These are phyloP conservation scores for Ophiocordyceps camponoti-saundersi DNA, from an alignment of 2,329 filamentous ascomycete genomes.

Conservation along the genomic window DNA sequence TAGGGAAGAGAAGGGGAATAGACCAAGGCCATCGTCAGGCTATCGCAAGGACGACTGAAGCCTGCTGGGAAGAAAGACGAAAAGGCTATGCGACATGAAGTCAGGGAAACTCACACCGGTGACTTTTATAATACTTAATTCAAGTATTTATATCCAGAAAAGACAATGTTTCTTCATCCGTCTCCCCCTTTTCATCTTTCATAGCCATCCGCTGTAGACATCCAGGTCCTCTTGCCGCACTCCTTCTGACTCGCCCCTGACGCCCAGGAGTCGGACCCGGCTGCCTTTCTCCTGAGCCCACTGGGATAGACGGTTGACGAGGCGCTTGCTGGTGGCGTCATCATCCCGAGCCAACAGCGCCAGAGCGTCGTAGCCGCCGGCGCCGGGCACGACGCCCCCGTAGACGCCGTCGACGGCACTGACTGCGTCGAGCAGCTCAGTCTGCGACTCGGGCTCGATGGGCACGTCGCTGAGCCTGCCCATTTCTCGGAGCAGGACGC, in stretches of 20 bases:
- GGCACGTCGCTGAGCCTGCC: constrained; percentile 57
- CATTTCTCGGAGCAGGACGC: constrained; percentile 58
- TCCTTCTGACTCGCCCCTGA: constrained; percentile 59
- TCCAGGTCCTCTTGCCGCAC: constrained; percentile 27
- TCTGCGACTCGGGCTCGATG: constrained; percentile 80
- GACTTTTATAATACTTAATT: background rate
- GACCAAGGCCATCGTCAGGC: too few relatives aligned
- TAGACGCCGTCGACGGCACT: constrained; percentile 60
- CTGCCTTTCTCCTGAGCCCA: constrained; percentile 47
- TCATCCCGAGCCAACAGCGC: constrained; percentile 65
- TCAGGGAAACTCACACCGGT: background rate
- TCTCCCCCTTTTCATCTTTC: background rate
- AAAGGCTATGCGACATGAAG: background rate
- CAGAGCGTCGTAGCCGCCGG: constrained; percentile 84
- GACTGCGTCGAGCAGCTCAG: constrained; percentile 63
- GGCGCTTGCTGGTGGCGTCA: constrained; percentile 37
- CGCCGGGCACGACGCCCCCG: constrained; percentile 84
- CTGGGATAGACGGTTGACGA: constrained; percentile 44
- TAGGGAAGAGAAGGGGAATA: too few relatives aligned
- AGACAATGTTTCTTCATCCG: background rate
- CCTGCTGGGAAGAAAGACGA: too few relatives aligned
- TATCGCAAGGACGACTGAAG: background rate
- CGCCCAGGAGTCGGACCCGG: constrained; percentile 50
- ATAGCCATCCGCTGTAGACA: constrained; percentile 28
- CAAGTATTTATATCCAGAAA: background rate